These are phyloP conservation scores for Protea cynaroides DNA, from an alignment of 164 flowering plant species.

Conservation along the genomic window DNA sequence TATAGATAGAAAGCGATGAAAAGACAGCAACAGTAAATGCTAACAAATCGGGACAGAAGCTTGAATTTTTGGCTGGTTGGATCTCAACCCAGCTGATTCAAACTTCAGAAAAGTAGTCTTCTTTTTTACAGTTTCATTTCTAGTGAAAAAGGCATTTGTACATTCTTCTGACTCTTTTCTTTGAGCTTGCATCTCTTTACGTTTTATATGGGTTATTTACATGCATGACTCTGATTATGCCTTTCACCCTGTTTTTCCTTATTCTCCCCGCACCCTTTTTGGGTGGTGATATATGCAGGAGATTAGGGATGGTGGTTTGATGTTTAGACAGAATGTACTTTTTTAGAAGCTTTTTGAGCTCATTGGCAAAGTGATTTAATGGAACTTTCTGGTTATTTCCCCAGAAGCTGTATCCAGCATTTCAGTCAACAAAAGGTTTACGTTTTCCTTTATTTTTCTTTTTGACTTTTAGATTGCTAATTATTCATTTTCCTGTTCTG, in stretches of 20 bases:
- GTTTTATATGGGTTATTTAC: conserved; percentile 2
- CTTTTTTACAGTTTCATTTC: background rate
- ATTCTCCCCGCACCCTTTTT: conserved; percentile 3
- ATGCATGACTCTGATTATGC: conserved; percentile 14
- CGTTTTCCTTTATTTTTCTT: background rate
- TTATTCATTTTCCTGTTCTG: background rate
- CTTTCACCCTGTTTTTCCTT: background rate
- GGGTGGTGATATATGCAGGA: conserved; percentile 5
- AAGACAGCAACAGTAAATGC: conserved; percentile 14
- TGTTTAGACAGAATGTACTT: background rate
- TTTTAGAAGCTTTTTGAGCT: too few relatives aligned
- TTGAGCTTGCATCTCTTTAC: background rate
- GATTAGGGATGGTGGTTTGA: conserved; percentile 5
- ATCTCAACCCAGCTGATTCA: background rate
- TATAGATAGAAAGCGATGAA: conserved; percentile 1
- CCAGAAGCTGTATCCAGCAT: too few relatives aligned
- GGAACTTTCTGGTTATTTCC: too few relatives aligned
- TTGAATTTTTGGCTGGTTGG: conserved; percentile 12
- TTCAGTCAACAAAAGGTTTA: background rate
- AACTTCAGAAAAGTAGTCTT: background rate
- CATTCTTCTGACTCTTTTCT: conserved; percentile 15
- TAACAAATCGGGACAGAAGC: conserved; percentile 16
- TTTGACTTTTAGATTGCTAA: background rate
- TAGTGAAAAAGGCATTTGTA: conserved; percentile 14
- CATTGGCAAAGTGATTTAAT: too few relatives aligned